Evolutionary conservation across 2,329 filamentous ascomycete genomes (phyloP).

Genomic region (Coniochaeta sp.): DNA sequence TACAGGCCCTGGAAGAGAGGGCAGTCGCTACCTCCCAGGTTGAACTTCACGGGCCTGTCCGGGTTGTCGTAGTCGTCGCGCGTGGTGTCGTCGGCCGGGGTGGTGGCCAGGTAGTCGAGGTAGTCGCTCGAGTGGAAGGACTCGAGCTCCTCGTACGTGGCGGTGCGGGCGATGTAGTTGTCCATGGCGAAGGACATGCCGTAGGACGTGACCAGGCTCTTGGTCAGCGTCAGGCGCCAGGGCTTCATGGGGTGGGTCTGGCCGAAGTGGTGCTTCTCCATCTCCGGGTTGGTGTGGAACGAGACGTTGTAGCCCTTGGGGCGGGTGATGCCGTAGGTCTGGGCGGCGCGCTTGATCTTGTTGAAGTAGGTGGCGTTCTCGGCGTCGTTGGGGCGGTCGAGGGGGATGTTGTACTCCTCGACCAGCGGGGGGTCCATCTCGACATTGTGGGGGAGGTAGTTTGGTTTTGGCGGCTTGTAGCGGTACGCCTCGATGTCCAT

Average conservation of each 20-base stretch:
- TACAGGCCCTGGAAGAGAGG: conserved; percentile 94
- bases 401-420: conserved; percentile 41
- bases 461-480: conserved; percentile 48
- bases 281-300: conserved; percentile 89
- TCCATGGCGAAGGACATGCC: conserved; percentile 97
- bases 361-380: conserved; percentile 50
- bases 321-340: conserved; percentile 63
- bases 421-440: conserved; percentile 43
- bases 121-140: conserved; percentile 87
- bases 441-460: conserved; percentile 50
- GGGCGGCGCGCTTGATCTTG: conserved; percentile 49
- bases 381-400: conserved; percentile 42
- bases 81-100: conserved; percentile 55
- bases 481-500: conserved; percentile 42
- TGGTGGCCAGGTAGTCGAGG: conserved; percentile 75
- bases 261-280: conserved; percentile 96
- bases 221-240: conserved; percentile 91
- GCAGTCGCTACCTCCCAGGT: conserved; percentile 85
- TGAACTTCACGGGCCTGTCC: conserved; percentile 65
- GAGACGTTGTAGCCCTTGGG: conserved; percentile 88
- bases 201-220: conserved; percentile 89
- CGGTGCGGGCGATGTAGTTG: conserved; percentile 76
- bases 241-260: conserved; percentile 98
- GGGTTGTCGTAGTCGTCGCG: conserved; percentile 60
- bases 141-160: conserved; percentile 80